phyloP scores from a whole-genome alignment of 2,329 filamentous ascomycete species.

The Biscogniauxia marginata region DNA sequence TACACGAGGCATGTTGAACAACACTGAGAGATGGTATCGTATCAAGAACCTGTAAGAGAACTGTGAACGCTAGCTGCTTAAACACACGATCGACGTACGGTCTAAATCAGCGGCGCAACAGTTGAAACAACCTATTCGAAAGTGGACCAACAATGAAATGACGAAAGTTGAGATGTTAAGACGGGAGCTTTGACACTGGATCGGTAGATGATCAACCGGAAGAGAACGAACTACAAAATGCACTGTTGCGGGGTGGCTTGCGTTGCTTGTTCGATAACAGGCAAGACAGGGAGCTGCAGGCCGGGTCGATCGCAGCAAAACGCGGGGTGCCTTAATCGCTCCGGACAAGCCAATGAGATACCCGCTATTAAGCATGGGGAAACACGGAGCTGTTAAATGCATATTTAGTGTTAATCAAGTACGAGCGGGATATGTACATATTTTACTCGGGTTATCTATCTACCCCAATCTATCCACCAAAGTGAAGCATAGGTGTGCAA shows the following conservation, averaged over 20 bases:
- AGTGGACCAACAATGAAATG: background rate
- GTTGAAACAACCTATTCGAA: background rate
- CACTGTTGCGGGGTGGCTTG: background rate
- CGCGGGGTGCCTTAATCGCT: background rate
- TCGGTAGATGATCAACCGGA: background rate
- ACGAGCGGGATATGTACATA: background rate
- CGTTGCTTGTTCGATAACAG: background rate
- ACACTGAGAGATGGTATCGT: slow-evolving; percentile 6
- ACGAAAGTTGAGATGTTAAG: background rate
- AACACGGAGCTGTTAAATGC: background rate
- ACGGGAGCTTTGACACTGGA: background rate
- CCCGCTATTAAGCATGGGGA: background rate
- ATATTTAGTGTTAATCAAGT: background rate
- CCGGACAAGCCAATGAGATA: background rate
- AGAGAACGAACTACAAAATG: background rate
- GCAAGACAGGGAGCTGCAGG: background rate
- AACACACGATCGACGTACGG: background rate
- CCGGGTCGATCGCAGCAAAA: background rate
- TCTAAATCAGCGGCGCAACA: background rate
- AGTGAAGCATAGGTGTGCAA: background rate
- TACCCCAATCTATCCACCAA: background rate
- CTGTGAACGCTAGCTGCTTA: background rate
- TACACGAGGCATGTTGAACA: slow-evolving; percentile 35
- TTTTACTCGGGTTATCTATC: background rate
- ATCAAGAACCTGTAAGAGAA: background rate